phyloP scores from a whole-genome alignment of 2,329 filamentous ascomycete species.

The Pestalotiopsis fici region DNA sequence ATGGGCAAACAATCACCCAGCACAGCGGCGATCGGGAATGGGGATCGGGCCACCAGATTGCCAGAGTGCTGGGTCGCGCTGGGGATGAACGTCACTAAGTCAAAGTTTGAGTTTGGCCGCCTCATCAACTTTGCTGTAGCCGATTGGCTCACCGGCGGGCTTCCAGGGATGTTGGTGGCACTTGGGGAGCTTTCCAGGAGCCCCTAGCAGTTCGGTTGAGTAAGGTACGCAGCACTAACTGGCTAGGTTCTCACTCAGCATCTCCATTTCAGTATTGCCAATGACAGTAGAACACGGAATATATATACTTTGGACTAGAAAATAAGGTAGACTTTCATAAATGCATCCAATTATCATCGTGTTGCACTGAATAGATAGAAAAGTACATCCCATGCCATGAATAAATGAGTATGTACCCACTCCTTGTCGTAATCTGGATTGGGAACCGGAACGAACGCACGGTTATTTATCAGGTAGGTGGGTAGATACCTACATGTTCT shows the following conservation, averaged over 20 bases:
- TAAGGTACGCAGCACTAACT: not conserved
- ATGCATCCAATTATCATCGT: no score
- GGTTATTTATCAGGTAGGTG: no score
- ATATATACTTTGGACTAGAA: not conserved
- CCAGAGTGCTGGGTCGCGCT: not conserved
- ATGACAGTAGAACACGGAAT: not conserved
- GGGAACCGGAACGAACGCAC: no score
- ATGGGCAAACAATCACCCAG: not conserved
- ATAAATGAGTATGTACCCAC: no score
- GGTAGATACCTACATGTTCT: no score
- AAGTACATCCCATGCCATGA: no score
- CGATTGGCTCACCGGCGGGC: not conserved
- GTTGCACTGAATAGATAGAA: no score
- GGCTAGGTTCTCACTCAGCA: not conserved
- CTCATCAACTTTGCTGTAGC: not conserved
- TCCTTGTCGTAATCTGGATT: no score
- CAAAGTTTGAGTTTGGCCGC: not conserved
- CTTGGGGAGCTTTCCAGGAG: not conserved
- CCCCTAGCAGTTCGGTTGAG: not conserved
- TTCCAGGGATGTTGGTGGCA: not conserved
- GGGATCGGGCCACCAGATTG: not conserved
- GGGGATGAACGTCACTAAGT: not conserved
- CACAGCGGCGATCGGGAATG: not conserved
- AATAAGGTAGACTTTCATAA: not conserved
- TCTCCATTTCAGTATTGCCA: not conserved